phyloP scores from a whole-genome alignment of 2,329 filamentous ascomycete genomes.

The Geosmithia flava region DNA sequence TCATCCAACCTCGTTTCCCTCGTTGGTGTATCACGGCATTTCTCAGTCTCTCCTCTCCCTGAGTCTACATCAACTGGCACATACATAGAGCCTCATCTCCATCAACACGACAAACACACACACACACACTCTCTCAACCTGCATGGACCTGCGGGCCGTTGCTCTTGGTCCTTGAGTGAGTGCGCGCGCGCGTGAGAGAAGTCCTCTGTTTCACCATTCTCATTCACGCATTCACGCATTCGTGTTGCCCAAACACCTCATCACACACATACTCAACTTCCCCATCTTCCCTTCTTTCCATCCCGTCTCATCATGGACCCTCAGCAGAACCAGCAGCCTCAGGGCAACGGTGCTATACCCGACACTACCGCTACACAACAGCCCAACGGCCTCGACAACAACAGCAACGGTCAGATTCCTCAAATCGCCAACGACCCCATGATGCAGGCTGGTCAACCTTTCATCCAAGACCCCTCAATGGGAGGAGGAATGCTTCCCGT shows the following conservation, averaged over 20 bases:
- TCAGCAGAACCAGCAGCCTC: constrained; percentile 4
- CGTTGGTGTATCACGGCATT: too few relatives aligned
- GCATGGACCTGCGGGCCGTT: too few relatives aligned
- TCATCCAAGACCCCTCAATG: constrained; percentile 13
- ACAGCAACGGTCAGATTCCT: constrained; percentile 6
- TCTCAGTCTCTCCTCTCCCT: too few relatives aligned
- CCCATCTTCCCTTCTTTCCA: not conserved
- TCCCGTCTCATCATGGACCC: not conserved
- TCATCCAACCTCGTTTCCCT: too few relatives aligned
- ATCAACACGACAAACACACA: too few relatives aligned
- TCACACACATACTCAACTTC: too few relatives aligned
- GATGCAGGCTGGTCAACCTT: constrained; percentile 8
- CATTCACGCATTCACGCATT: not conserved
- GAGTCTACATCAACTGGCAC: too few relatives aligned
- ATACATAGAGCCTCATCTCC: too few relatives aligned
- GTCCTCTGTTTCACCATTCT: not conserved
- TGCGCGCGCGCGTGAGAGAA: not conserved
- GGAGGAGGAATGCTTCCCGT: constrained; percentile 9
- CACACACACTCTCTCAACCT: not conserved
- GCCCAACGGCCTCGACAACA: constrained; percentile 1
- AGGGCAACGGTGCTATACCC: constrained; percentile 5
- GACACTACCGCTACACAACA: constrained; percentile 6
- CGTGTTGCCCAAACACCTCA: too few relatives aligned
- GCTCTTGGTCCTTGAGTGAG: too few relatives aligned
- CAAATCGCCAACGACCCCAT: constrained; percentile 10